These are phyloP conservation scores for Biscogniauxia mediterranea DNA, from an alignment of 2,329 filamentous ascomycete genomes.

Conservation along the genomic window DNA sequence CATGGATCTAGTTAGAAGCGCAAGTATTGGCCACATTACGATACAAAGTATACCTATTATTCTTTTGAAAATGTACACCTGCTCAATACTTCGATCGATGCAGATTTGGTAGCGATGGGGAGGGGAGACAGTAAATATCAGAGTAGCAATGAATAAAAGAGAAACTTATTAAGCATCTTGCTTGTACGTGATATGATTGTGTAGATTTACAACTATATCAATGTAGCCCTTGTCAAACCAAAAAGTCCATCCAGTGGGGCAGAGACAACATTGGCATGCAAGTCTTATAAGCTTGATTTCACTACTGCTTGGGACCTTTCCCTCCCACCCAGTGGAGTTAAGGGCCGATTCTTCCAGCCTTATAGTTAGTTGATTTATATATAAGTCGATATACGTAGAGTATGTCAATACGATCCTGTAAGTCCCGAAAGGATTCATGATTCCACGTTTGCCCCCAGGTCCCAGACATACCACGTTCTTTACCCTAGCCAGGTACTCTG, in stretches of 20 bases:
- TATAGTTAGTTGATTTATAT: not conserved
- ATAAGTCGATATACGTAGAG: not conserved
- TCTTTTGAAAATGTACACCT: not conserved
- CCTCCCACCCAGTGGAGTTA: not conserved
- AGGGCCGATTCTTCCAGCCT: not conserved
- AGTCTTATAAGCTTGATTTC: not conserved
- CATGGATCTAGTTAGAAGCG: not conserved
- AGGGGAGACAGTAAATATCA: no score
- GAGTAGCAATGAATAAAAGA: not conserved
- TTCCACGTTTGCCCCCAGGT: not conserved
- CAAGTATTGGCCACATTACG: not conserved
- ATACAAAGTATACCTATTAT: not conserved
- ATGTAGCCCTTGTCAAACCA: not conserved
- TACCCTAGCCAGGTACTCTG: not conserved
- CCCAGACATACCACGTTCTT: not conserved
- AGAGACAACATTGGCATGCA: not conserved
- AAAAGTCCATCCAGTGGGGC: not conserved
- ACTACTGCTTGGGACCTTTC: not conserved
- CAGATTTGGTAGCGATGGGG: not conserved
- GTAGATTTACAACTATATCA: no score
- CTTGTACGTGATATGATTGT: no score
- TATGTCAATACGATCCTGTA: not conserved
- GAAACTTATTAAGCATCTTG: no score
- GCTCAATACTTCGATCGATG: not conserved
- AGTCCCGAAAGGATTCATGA: not conserved